phyloP scores from a whole-genome alignment of 306 rosid species.

The Vicia faba region DNA sequence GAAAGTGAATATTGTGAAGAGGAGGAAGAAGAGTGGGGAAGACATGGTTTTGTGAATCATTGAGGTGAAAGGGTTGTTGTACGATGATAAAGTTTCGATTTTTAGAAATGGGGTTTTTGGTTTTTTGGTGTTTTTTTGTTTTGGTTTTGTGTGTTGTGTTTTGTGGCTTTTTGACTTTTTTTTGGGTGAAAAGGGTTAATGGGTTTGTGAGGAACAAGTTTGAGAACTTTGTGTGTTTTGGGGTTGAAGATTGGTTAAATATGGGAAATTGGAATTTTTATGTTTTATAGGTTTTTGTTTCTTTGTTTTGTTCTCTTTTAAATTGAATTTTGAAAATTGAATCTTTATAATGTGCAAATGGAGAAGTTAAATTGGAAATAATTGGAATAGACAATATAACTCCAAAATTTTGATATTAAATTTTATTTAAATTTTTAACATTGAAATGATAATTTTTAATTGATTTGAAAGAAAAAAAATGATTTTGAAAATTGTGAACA shows the following conservation, averaged over 20 bases:
- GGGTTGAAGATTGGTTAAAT: neutral
- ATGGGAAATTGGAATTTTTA: neutral
- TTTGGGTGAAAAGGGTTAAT: neutral
- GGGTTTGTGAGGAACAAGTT: neutral
- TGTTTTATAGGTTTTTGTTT: neutral
- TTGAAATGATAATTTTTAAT: too few species aligned
- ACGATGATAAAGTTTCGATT: conserved; percentile 29
- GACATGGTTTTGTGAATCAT: conserved; percentile 16
- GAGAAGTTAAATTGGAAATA: too few species aligned
- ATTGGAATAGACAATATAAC: too few species aligned
- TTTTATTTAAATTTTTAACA: too few species aligned
- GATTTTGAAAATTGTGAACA: neutral
- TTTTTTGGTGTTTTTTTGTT: neutral
- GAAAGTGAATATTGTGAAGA: conserved; percentile 23
- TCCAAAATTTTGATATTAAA: too few species aligned
- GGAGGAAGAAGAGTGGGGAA: neutral
- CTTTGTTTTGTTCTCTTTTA: neutral
- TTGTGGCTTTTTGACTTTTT: neutral
- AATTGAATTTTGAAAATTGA: too few species aligned
- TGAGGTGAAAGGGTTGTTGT: neutral
- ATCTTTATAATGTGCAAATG: too few species aligned
- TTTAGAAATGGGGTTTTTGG: conserved; percentile 27
- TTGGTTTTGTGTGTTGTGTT: neutral
- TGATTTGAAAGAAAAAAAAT: neutral
- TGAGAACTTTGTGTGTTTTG: too few species aligned